Evolutionary conservation across 306 rosid genomes (phyloP).

Genomic region (Lathyrus tuberosus): DNA sequence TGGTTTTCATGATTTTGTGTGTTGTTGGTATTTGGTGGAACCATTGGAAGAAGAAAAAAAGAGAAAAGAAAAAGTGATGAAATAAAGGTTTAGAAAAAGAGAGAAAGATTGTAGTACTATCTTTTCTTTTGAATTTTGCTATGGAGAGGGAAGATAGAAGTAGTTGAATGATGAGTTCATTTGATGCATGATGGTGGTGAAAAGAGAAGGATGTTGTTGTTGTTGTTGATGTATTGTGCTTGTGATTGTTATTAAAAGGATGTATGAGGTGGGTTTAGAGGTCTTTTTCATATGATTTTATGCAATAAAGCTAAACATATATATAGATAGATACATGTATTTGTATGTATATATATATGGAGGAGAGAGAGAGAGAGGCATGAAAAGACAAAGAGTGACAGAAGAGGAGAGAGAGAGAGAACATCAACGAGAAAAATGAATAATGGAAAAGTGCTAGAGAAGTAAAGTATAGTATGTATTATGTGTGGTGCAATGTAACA

Average conservation of each 20-base stretch:
- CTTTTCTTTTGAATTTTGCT: slow-evolving; percentile 52
- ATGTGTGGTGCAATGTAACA: background rate
- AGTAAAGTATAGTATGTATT: background rate
- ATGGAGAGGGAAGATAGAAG: slow-evolving; percentile 52
- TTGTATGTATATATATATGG: background rate
- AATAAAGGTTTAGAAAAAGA: background rate
- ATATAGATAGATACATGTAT: background rate
- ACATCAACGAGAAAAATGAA: slow-evolving; percentile 9
- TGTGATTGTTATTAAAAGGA: slow-evolving; percentile 81
- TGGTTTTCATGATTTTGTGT: slow-evolving; percentile 28
- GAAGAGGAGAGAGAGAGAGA: background rate
- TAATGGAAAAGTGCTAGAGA: background rate
- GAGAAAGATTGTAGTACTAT: background rate
- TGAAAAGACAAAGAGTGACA: slow-evolving; percentile 32
- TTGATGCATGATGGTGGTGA: slow-evolving; percentile 45
- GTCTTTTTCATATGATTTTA: slow-evolving; percentile 53
- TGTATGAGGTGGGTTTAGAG: slow-evolving; percentile 35
- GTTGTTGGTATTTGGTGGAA: slow-evolving; percentile 50
- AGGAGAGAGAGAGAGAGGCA: slow-evolving; percentile 20
- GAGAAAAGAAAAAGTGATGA: background rate
- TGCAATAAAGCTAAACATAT: slow-evolving; percentile 43
- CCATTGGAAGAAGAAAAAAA: slow-evolving; percentile 22
- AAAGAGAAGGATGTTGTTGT: slow-evolving; percentile 30
- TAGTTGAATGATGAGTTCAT: slow-evolving; percentile 58
- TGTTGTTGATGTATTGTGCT: slow-evolving; percentile 38